Percentiles rank a stretch among this genome's conserved stretches.
Conservation (phyloP, 176 grass and related monocot species). For the Zizania latifolia region DNA sequence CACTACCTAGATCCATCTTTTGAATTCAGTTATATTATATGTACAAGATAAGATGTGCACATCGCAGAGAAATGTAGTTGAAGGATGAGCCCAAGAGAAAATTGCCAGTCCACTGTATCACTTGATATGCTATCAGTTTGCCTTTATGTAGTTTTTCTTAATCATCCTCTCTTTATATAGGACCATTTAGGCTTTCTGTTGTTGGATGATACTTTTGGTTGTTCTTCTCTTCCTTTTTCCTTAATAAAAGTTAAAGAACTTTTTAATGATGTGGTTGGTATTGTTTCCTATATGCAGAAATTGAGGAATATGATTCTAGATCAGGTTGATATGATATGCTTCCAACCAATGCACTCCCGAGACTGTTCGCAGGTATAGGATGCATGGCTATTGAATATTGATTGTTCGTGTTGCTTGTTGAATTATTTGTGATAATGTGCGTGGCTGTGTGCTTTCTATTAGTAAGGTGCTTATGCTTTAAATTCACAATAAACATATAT, state of each 20-base stretch:
- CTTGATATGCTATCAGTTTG: neutral
- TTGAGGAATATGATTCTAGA: constrained; percentile 70
- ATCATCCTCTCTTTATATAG: neutral
- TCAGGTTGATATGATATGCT: constrained; percentile 68
- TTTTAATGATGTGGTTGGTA: neutral
- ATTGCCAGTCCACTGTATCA: neutral
- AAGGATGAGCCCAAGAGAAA: neutral
- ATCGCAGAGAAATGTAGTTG: neutral
- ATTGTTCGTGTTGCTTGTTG: constrained; percentile 1
- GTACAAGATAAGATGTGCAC: neutral
- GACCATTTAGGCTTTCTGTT: neutral
- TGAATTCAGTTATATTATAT: neutral
- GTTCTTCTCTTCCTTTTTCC: neutral
- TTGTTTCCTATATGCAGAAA: constrained; percentile 54
- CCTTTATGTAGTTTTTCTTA: neutral
- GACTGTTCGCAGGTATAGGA: constrained; percentile 77
- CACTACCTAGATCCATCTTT: neutral
- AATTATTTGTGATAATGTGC: neutral
- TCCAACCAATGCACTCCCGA: constrained; percentile 73
- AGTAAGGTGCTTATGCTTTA: neutral
- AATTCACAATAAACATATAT: neutral
- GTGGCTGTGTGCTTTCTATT: too few relatives aligned
- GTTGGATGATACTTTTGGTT: neutral
- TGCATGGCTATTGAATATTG: neutral
- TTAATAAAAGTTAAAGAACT: neutral